Conservation (phyloP, 768 basidiomycete species). For the Russula lepida region DNA sequence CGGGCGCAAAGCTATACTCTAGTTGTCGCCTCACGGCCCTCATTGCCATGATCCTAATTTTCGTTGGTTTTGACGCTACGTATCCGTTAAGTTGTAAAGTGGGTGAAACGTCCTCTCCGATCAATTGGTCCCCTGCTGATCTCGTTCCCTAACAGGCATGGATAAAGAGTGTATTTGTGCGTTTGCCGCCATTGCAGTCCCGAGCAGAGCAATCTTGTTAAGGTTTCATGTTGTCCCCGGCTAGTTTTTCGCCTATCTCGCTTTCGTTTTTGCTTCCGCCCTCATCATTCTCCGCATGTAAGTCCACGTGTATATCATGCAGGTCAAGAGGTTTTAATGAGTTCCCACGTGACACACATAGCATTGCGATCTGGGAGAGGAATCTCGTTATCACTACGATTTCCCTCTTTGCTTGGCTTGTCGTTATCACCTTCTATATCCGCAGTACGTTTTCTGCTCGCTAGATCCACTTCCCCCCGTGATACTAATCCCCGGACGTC, state of each 20-base stretch:
- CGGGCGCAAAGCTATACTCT: conserved; percentile 6
- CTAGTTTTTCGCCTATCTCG: conserved; percentile 13
- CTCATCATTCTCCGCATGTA: conserved; percentile 17
- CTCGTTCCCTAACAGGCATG: neutral
- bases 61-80: conserved; percentile 10
- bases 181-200: neutral
- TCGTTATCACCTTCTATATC: conserved; percentile 5
- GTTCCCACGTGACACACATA: neutral
- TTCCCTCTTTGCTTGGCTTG: conserved; percentile 4
- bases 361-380: conserved; percentile 15
- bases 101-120: neutral
- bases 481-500: neutral
- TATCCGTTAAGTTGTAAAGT: conserved; percentile 9
- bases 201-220: neutral
- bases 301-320: neutral
- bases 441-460: conserved; percentile 5
- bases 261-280: conserved; percentile 15
- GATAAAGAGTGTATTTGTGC: conserved; percentile 6
- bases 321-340: neutral
- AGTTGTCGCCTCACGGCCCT: conserved; percentile 14
- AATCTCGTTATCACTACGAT: neutral
- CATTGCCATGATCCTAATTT: conserved; percentile 6
- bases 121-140: neutral
- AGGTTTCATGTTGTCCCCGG: neutral
- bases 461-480: too few relatives aligned